Percentiles rank a stretch among this genome's conserved stretches.
Evolutionary conservation across 2,329 filamentous ascomycete species (phyloP).

Genomic region (Hymenoscyphus linearis): DNA sequence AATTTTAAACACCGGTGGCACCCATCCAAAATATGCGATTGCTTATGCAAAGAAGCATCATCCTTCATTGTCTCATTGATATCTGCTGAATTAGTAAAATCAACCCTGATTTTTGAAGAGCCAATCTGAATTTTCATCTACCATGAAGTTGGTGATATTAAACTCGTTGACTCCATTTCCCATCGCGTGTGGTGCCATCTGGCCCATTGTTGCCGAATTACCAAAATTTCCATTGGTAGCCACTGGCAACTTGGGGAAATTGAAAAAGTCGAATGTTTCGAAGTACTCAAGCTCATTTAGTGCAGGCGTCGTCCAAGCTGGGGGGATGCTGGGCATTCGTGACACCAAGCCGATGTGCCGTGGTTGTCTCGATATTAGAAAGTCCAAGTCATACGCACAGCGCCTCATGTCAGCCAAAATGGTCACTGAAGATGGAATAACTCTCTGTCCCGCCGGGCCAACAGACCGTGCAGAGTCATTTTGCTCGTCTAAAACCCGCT

Average conservation of each 20-base stretch:
- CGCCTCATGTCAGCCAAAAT: slow-evolving; percentile 89
- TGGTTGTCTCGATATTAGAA: slow-evolving; percentile 74
- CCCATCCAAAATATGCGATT: background rate
- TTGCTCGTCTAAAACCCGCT: slow-evolving; percentile 82
- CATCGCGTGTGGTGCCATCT: slow-evolving; percentile 30
- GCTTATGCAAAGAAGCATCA: background rate
- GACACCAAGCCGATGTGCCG: slow-evolving; percentile 33
- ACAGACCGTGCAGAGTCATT: slow-evolving; percentile 64
- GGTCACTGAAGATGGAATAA: slow-evolving; percentile 76
- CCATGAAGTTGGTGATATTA: slow-evolving; percentile 74
- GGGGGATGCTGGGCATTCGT: slow-evolving; percentile 49
- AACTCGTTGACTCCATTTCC: slow-evolving; percentile 48
- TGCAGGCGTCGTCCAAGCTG: slow-evolving; percentile 64
- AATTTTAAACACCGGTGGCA: background rate
- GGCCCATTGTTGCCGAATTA: slow-evolving; percentile 25
- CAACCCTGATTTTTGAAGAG: slow-evolving; percentile 51
- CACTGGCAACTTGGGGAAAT: slow-evolving; percentile 68
- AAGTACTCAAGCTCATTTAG: slow-evolving; percentile 84
- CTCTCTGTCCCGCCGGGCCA: slow-evolving; percentile 58
- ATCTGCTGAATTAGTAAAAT: slow-evolving; percentile 3
- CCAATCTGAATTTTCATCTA: slow-evolving; percentile 70
- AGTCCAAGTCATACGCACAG: slow-evolving; percentile 85
- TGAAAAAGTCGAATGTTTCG: slow-evolving; percentile 94
- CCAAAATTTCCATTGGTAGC: slow-evolving; percentile 27
- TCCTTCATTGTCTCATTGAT: background rate